Conservation (phyloP, 2,329 filamentous ascomycete genomes). For the Claviceps spartinae region DNA sequence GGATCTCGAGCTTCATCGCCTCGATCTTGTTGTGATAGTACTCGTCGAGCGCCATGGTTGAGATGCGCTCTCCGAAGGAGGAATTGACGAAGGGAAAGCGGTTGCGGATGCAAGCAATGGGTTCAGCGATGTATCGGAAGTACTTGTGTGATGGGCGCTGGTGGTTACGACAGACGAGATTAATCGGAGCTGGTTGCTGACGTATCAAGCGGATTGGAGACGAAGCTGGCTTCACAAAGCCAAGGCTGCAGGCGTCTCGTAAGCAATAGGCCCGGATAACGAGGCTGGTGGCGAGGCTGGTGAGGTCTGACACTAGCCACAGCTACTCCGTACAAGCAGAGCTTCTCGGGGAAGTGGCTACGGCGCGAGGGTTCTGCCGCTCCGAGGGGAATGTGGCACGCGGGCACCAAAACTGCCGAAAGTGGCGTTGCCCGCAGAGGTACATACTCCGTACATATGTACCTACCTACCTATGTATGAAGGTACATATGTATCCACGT, state of each 20-base stretch:
- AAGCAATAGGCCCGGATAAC: constrained; percentile 6
- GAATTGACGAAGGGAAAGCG: neutral
- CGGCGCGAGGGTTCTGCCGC: constrained; percentile 10
- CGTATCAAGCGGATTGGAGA: constrained; percentile 2
- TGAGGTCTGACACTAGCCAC: neutral
- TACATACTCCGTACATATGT: no score
- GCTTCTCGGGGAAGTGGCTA: neutral
- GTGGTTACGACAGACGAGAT: neutral
- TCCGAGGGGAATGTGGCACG: constrained; percentile 1
- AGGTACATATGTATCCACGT: no score
- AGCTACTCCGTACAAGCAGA: neutral
- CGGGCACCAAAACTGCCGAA: neutral
- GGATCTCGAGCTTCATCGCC: constrained; percentile 99
- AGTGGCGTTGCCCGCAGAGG: neutral
- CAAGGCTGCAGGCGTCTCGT: constrained; percentile 12
- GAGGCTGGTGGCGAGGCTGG: neutral
- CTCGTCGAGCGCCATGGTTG: constrained; percentile 89
- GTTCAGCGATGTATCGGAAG: no score
- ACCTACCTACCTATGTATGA: no score
- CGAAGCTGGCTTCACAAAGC: constrained; percentile 7
- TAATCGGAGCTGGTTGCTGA: neutral
- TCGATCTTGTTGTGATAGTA: constrained; percentile 99
- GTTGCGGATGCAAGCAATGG: neutral
- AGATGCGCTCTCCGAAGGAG: neutral
- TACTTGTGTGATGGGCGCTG: neutral